Base-by-base conservation (phyloP, 1,139 yeast genomes). In the Diutina neorugosa region DNA sequence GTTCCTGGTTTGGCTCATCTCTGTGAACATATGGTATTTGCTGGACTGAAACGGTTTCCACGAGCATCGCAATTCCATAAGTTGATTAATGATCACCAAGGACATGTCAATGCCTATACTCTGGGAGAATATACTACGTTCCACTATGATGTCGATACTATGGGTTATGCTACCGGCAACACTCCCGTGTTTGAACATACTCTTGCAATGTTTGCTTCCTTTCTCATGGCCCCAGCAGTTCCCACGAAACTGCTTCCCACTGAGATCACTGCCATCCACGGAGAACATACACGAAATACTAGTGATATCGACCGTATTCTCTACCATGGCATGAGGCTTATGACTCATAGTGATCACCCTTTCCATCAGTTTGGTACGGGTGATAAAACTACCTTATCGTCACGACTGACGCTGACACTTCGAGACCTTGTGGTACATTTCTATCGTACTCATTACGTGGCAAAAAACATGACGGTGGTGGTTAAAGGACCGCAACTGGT, bases 1-100 rank as follows among this genome's bases (percentile, higher is more conserved):
- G 53, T 75, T 0, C 76, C 76, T 0, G 93, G 93, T 0, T 59
- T 85, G 43, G 91, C 93, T 0, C 94, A 86, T 66, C 69, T 85
- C 48, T 83, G 89, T 62, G 93, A 86, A 57, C 93, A 86, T 63
- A 72, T 81, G 76, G 58, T 85, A 1, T 74, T 82, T 52, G 70
- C 77, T 52, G 86, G 87, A 1, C 77, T 86, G 0, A 77, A 76
- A 55, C 67, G 72, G 46, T 79, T 66, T 56, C 84, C 87, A 0
- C 64, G 69, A 20, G 73, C 79, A 0, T 73, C 71, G 51, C 62
- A 64, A 21, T 79, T 80, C 55, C 74, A 76, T 52, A 74, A 74
- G 18, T 57, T 65, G 5, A 60, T 84, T 1, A 61, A 72, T 2
- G 62, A 69, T 20, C 65, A 72, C 50, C 83, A 84, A 16, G 93